Conservation (phyloP, 2,329 filamentous ascomycete genomes). For the Dactylellina drechsleri region DNA sequence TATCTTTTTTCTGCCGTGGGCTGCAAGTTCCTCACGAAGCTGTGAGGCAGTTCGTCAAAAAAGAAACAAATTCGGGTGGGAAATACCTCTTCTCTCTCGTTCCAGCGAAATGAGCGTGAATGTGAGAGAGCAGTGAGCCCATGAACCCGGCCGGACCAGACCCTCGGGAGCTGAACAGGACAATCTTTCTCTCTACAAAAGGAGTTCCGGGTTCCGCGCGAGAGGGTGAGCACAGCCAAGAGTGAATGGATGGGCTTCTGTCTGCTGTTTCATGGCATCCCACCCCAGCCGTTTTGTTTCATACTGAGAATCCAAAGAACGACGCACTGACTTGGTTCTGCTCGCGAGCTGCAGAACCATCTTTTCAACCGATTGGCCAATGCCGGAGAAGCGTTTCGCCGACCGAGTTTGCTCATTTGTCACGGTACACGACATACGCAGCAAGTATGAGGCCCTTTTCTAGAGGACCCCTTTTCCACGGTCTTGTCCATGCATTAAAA, state of each 20-base stretch:
- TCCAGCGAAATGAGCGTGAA: constrained; percentile 45
- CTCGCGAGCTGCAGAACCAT: no score
- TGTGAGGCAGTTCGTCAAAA: no score
- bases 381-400: constrained; percentile 4
- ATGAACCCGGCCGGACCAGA: constrained; percentile 50
- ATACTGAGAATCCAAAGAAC: not conserved
- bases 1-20: constrained; percentile 8
- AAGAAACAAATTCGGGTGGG: no score
- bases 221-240: not conserved
- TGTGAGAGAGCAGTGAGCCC: constrained; percentile 26
- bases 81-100: constrained; percentile 11
- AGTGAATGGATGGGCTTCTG: no score
- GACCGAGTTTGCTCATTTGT: constrained; percentile 11
- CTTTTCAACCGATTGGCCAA: constrained; percentile 39
- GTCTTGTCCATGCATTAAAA: constrained; percentile 6
- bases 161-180: constrained; percentile 25
- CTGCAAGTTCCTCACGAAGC: no score
- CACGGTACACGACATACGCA: constrained; percentile 13
- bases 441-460: constrained; percentile 11
- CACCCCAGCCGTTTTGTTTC: constrained; percentile 41
- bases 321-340: not conserved
- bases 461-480: constrained; percentile 24
- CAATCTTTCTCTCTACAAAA: constrained; percentile 31
- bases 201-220: constrained; percentile 46
- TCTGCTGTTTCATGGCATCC: constrained; percentile 26